Percentiles rank a stretch among this genome's conserved stretches.
Conservation (phyloP, 2,329 filamentous ascomycete genomes). For the Paecilomyces fulvus region DNA sequence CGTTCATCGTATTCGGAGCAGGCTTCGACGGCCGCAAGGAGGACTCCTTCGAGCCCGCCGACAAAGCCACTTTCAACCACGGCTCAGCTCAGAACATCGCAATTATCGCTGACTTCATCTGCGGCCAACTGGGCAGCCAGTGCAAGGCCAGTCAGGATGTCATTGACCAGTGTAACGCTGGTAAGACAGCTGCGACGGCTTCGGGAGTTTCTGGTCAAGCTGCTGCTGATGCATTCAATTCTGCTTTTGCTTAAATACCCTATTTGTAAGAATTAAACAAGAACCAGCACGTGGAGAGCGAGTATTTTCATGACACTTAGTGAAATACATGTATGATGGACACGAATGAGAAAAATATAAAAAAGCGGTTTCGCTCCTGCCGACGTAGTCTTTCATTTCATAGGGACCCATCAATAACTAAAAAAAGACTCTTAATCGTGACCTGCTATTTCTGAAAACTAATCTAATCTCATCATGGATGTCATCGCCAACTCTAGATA, state of each 20-base stretch:
- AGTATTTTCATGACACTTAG: not conserved
- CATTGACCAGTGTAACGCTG: slow-evolving; percentile 1
- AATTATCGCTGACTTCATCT: slow-evolving; percentile 43
- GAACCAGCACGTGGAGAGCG: not conserved
- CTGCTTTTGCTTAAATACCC: slow-evolving; percentile 1
- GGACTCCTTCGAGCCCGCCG: slow-evolving; percentile 29
- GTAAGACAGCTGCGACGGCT: slow-evolving; percentile 1
- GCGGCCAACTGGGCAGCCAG: slow-evolving; percentile 31
- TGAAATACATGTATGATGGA: not conserved
- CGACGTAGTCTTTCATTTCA: not conserved
- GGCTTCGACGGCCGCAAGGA: slow-evolving; percentile 42
- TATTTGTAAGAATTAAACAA: not conserved
- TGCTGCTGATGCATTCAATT: slow-evolving; percentile 5
- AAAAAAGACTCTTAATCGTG: not conserved
- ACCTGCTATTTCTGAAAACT: too few relatives aligned
- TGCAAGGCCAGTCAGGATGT: slow-evolving; percentile 21
- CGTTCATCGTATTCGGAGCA: slow-evolving; percentile 42
- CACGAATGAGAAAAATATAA: not conserved
- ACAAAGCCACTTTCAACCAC: not conserved
- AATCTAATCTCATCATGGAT: too few relatives aligned
- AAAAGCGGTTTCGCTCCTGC: not conserved
- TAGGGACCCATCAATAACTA: not conserved
- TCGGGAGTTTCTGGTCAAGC: not conserved
- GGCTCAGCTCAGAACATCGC: slow-evolving; percentile 30
- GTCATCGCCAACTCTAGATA: too few relatives aligned